phyloP scores from a whole-genome alignment of 805 yeast genomes.

The Yamadazyma endophytica region DNA sequence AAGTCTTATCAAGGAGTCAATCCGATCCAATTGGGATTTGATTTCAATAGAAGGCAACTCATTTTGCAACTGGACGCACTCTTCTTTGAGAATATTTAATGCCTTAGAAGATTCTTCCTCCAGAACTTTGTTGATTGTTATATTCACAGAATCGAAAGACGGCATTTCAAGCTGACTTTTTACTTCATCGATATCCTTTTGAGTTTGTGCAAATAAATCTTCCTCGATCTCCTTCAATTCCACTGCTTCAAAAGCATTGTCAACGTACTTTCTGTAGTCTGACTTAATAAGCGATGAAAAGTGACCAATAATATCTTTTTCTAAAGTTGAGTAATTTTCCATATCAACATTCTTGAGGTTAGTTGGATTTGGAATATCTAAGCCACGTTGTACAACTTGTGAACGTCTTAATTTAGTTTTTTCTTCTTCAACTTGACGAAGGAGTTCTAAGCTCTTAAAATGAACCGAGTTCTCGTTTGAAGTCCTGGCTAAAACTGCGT shows the following conservation, averaged over 20 bases:
- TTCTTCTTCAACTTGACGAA: conserved; percentile 23
- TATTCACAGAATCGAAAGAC: not conserved
- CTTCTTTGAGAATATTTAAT: no score
- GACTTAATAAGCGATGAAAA: conserved; percentile 33
- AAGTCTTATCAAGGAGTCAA: no score
- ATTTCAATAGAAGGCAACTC: no score
- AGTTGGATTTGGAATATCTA: conserved; percentile 38
- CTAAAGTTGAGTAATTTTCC: conserved; percentile 5
- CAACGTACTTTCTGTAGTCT: conserved; percentile 33
- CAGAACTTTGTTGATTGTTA: not conserved
- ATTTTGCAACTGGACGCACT: no score
- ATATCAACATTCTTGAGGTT: conserved; percentile 3
- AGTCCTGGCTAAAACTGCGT: conserved; percentile 19
- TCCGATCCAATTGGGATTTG: no score
- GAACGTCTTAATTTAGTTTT: conserved; percentile 38
- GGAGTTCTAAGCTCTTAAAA: conserved; percentile 18
- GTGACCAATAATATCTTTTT: conserved; percentile 24
- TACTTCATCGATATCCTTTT: conserved; percentile 16
- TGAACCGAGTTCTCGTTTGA: conserved; percentile 16
- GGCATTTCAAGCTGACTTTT: conserved; percentile 7
- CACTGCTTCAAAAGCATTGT: conserved; percentile 13
- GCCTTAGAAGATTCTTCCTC: no score
- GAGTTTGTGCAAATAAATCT: conserved; percentile 13
- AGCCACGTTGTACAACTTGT: conserved; percentile 41
- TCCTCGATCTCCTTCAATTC: conserved; percentile 29